Evolutionary conservation across 2,329 filamentous ascomycete species (phyloP), one percentile per base, ranked within the genome.

Genomic region (Colletotrichum sp.): DNA sequence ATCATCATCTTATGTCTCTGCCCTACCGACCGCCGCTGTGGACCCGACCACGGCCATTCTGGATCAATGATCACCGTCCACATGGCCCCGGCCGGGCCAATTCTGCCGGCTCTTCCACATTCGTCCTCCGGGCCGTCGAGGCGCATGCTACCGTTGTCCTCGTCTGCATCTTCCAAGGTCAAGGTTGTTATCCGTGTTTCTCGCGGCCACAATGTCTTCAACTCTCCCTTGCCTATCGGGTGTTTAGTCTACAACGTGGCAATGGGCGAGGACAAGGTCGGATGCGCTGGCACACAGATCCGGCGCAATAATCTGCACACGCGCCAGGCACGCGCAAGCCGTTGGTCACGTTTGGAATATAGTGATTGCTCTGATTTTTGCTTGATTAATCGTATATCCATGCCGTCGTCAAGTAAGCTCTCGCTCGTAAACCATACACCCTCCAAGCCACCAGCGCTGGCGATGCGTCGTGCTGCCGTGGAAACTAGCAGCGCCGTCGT

Each of bases 211-310:
- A 30, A 63, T 63, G 32, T 21, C 16, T 39, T 24, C 18, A 34
- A 13, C n/a, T 6, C 30, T 63, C 18, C 36, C 18, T 62, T 34
- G 36, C 34, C 36, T 16, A 26, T 34, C 36, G 24, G 59, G 28
- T 15, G 12, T 52, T 52, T 52, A 52, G 2, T 49, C n/a, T 65
- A 18, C 39, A 26, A 52, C 24, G 55, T 67, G 28, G 32, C 69
- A 57, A 24, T 30, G 24, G 60, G 9, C 34, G 60, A 62, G 36
- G 55, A 67, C 32, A 32, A 64, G 59, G 36, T 57, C 62, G 63
- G 73, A 64, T 75, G 63, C 39, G 73, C 55, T 75, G 73, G 55
- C 73, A 68, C 16, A 68, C 73, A 57, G 63, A 64, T 68, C 72
- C 39, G 52, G 73, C 69, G 30, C 69, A 69, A 21, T 59, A 28